Percentiles rank a stretch among this genome's conserved stretches.
These are phyloP conservation scores for Suillus fuscotomentosus DNA, from an alignment of 768 basidiomycete genomes.

Conservation along the genomic window DNA sequence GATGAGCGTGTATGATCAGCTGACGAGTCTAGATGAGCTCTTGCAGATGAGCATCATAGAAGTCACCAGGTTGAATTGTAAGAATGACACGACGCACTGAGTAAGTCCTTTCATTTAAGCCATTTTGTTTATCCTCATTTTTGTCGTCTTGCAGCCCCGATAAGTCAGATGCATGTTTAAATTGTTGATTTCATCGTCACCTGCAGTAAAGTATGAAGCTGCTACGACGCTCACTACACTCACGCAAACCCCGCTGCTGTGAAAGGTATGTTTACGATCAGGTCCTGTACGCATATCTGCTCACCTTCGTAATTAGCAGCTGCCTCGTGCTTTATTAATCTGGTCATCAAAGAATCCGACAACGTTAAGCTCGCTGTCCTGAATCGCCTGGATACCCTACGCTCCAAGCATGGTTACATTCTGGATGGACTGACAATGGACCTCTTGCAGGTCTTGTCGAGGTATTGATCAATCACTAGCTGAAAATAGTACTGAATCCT, in stretches of 20 bases:
- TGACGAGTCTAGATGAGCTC: conserved; percentile 81
- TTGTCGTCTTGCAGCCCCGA: conserved; percentile 53
- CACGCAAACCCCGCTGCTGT: conserved; percentile 95
- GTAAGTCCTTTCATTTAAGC: conserved; percentile 42
- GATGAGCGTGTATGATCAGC: conserved; percentile 78
- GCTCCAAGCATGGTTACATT: conserved; percentile 83
- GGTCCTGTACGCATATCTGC: background rate
- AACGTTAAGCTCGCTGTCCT: conserved; percentile 98
- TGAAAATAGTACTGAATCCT: background rate
- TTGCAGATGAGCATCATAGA: conserved; percentile 97
- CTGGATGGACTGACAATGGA: conserved; percentile 95
- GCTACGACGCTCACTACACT: conserved; percentile 92
- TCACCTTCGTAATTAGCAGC: conserved; percentile 57
- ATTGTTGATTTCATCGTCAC: conserved; percentile 82
- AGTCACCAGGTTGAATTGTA: conserved; percentile 74
- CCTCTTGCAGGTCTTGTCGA: conserved; percentile 84
- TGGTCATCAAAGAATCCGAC: conserved; percentile 94
- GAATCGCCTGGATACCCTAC: conserved; percentile 81
- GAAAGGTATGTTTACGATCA: conserved; percentile 59
- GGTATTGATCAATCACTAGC: conserved; percentile 36
- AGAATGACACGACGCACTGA: conserved; percentile 47
- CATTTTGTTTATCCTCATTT: conserved; percentile 8
- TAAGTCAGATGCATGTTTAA: conserved; percentile 89
- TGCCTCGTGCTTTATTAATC: conserved; percentile 81
- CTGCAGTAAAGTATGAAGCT: conserved; percentile 97